These are phyloP conservation scores for Aspergillus biplanus DNA, from an alignment of 495 filamentous ascomycete species.

Conservation along the genomic window DNA sequence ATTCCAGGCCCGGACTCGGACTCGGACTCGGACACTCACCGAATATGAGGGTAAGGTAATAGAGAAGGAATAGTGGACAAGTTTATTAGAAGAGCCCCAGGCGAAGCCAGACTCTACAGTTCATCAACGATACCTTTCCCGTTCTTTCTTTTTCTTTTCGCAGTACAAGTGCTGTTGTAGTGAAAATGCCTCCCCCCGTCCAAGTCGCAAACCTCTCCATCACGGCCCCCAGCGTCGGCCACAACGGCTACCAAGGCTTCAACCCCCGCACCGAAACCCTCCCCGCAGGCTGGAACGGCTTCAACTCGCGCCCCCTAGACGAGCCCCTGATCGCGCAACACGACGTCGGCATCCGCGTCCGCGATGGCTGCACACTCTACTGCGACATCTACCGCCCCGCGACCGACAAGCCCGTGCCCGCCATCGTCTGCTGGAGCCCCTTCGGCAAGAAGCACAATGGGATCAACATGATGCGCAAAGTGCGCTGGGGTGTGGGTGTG, in stretches of 20 bases:
- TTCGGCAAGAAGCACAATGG: constrained; percentile 38
- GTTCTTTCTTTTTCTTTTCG: too few relatives aligned
- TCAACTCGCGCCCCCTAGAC: constrained; percentile 10
- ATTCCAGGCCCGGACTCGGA: too few relatives aligned
- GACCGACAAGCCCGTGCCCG: constrained; percentile 28
- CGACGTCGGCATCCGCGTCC: constrained; percentile 19
- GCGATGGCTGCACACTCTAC: constrained; percentile 26
- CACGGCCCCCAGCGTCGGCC: not conserved
- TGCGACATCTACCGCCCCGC: constrained; percentile 37
- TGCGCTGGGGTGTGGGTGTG: constrained; percentile 24
- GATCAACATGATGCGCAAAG: constrained; percentile 22
- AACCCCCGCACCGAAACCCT: constrained; percentile 8
- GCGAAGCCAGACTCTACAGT: too few relatives aligned
- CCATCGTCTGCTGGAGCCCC: constrained; percentile 36
- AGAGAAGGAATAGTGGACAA: too few relatives aligned
- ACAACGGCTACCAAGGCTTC: constrained; percentile 8
- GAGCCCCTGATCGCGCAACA: constrained; percentile 18
- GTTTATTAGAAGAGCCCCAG: too few relatives aligned
- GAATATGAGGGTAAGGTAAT: too few relatives aligned
- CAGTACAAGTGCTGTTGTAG: too few relatives aligned
- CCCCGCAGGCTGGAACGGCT: constrained; percentile 18
- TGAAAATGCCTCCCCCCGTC: not conserved
- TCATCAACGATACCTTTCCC: too few relatives aligned
- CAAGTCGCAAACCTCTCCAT: not conserved
- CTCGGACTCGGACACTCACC: too few relatives aligned